Evolutionary conservation across 1,139 yeast species (phyloP), one percentile per base, ranked within the genome.

Genomic region (Sugiyamaella paludigena): DNA sequence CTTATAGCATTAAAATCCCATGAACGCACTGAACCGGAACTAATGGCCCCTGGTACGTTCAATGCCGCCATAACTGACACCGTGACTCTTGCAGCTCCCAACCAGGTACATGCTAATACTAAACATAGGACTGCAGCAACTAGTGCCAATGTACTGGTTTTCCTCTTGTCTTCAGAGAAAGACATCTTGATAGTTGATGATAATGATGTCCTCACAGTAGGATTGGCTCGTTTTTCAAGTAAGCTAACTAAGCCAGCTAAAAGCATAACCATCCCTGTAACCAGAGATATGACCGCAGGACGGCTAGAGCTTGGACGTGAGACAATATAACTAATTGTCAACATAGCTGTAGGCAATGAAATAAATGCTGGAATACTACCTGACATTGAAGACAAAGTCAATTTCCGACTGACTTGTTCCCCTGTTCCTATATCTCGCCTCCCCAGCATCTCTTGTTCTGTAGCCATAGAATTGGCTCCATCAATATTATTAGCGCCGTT

Each of bases 281-380:
- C 61, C 50, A 61, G 47, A 19, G 56, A 40, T 19, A 58, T 51
- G 10, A 45, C 41, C 1, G 57, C 47, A 26, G 43, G 11, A 16
- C 29, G 43, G 33, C 47, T 50, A 38, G 32, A 49, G 36, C 31
- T 50, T 49, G 35, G 44, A 19, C 49, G 40, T 3, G 39, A 40
- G 19, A 55, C 53, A 13, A 55, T 53, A 35, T 52, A 64, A 53
- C 54, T 63, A 33, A 56, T 55, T 1, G 67, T 67, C 37, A 65
- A 51, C 29, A 68, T 46, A 2, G 67, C 63, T 0, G 72, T 70
- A 1, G 73, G 70, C n/a, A 70, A 58, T 5, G 72, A 64, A 7
- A 65, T 55, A 28, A 64, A 58, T 1, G 71, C 64, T 1, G 72
- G 72, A n/a, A 67, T 55, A 11, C 62, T 55, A 29, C 66, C 66